These are phyloP conservation scores for Trypanosoma avium DNA, from an alignment of 208 protist species.

Conservation along the genomic window DNA sequence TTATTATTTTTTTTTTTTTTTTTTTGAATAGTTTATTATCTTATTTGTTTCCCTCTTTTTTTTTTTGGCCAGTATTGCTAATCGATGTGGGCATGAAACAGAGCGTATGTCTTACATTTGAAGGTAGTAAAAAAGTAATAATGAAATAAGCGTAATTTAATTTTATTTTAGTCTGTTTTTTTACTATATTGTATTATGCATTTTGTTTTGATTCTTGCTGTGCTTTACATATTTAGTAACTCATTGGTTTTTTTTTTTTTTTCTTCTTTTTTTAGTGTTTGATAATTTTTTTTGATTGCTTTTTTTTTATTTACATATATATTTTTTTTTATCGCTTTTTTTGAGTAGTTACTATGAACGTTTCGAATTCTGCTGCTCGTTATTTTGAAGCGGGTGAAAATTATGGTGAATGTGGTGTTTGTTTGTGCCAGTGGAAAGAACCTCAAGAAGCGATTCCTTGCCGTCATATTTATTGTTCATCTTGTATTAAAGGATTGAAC, in stretches of 20 bases:
- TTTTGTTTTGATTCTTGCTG: slow-evolving; percentile 21
- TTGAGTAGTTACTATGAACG: background rate
- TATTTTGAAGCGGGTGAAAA: slow-evolving; percentile 1
- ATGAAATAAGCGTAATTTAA: too few relatives aligned
- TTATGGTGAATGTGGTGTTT: slow-evolving; percentile 10
- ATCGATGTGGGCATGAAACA: slow-evolving; percentile 1
- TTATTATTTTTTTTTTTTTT: slow-evolving; percentile 13
- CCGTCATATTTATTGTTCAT: slow-evolving; percentile 58
- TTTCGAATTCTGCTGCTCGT: background rate
- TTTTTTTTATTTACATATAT: too few relatives aligned
- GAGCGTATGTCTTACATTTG: background rate
- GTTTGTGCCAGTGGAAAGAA: slow-evolving; percentile 3
- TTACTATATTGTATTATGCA: background rate
- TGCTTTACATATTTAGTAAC: slow-evolving; percentile 1
- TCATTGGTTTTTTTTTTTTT: slow-evolving; percentile 20
- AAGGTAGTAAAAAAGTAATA: background rate
- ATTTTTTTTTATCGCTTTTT: slow-evolving; percentile 24
- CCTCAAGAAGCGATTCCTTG: slow-evolving; percentile 44
- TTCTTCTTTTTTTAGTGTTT: slow-evolving; percentile 14
- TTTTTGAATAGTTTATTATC: background rate
- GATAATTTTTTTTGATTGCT: too few relatives aligned
- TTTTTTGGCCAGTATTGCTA: slow-evolving; percentile 9
- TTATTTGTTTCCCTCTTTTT: background rate
- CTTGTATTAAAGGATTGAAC: slow-evolving; percentile 36
- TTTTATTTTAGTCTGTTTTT: too few relatives aligned